phyloP scores from a whole-genome alignment of 345 rosid genomes.

The Nephelium lappaceum region DNA sequence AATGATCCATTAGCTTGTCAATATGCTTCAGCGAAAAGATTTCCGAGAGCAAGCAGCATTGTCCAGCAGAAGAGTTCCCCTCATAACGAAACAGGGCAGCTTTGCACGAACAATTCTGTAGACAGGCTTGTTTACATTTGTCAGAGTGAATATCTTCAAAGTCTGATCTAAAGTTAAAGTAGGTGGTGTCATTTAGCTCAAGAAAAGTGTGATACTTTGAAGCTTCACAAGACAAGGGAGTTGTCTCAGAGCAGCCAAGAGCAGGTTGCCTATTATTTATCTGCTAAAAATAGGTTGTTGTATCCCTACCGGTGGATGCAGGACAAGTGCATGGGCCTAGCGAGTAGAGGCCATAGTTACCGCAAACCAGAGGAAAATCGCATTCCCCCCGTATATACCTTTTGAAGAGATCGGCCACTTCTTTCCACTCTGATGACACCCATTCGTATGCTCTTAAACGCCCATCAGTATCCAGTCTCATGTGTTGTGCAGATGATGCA shows the following conservation, averaged over 20 bases:
- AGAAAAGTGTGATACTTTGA: conserved; percentile 22
- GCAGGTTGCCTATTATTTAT: conserved; percentile 16
- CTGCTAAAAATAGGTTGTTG: conserved; percentile 23
- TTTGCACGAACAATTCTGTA: conserved; percentile 30
- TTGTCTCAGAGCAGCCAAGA: conserved; percentile 29
- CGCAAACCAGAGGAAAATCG: conserved; percentile 35
- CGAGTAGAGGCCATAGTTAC: conserved; percentile 36
- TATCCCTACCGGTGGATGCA: background rate
- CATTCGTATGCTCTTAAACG: conserved; percentile 30
- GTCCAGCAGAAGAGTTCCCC: background rate
- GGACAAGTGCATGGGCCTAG: conserved; percentile 34
- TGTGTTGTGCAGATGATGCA: conserved; percentile 1
- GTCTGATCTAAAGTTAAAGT: background rate
- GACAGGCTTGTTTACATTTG: conserved; percentile 25
- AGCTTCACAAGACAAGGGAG: conserved; percentile 23
- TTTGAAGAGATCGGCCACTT: conserved; percentile 26
- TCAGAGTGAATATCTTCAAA: background rate
- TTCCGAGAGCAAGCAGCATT: conserved; percentile 5
- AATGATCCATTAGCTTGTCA: background rate
- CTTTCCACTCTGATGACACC: conserved; percentile 8
- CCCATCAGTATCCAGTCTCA: conserved; percentile 33
- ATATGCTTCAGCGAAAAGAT: conserved; percentile 9
- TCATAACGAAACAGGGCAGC: conserved; percentile 23
- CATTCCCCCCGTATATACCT: conserved; percentile 7
- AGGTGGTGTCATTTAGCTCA: conserved; percentile 24